These are phyloP conservation scores for Backusella macrospora DNA, from an alignment of 192 early-diverging fungal genomes.

Conservation along the genomic window DNA sequence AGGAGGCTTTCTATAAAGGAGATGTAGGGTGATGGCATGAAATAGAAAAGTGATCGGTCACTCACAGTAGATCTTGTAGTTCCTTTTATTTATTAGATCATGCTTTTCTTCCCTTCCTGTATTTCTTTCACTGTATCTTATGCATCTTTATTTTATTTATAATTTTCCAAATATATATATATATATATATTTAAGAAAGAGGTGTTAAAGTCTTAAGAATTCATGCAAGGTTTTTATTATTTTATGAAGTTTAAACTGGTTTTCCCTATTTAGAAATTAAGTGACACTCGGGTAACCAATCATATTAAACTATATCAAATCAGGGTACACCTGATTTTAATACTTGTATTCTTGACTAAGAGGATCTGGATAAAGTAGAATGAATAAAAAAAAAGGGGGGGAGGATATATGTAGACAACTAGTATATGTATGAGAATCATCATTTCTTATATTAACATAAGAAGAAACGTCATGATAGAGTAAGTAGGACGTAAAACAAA, in stretches of 20 bases:
- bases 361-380: background rate
- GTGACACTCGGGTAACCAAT: background rate
- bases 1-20: background rate
- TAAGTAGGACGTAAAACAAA: background rate
- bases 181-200: too few species aligned
- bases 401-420: too few species aligned
- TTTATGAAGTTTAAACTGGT: background rate
- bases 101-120: too few species aligned
- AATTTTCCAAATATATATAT: too few species aligned
- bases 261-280: conserved; percentile 11
- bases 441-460: background rate
- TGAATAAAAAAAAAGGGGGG: too few species aligned
- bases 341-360: background rate
- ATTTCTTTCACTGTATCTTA: too few species aligned
- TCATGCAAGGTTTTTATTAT: background rate
- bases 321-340: conserved; percentile 1
- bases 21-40: background rate
- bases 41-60: too few species aligned
- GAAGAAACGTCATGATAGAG: background rate
- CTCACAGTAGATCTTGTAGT: too few species aligned
- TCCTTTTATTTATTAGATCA: too few species aligned
- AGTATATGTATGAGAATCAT: background rate
- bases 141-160: too few species aligned
- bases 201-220: background rate
- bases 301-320: background rate